Evolutionary conservation across 129 eudicot genomes (phyloP).

Genomic region (Heracleum sosnowskyi): DNA sequence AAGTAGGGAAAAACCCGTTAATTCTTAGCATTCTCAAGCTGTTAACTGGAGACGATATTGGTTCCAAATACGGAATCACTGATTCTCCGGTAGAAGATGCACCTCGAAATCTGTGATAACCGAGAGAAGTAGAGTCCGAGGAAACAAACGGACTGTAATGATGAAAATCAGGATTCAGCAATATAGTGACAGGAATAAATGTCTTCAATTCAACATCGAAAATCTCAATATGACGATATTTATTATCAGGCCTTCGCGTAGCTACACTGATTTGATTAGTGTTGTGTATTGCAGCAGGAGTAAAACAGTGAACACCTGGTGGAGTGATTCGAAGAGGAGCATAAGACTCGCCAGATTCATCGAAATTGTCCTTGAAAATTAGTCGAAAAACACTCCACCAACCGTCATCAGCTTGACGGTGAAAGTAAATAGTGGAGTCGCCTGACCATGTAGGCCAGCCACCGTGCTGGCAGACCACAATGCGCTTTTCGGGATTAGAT

Average conservation of each 20-base stretch:
- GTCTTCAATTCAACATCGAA: slow-evolving; percentile 36
- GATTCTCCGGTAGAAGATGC: slow-evolving; percentile 29
- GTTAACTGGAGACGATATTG: slow-evolving; percentile 39
- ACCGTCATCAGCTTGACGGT: slow-evolving; percentile 72
- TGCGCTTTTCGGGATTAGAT: slow-evolving; percentile 38
- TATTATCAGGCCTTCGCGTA: slow-evolving; percentile 46
- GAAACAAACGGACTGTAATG: slow-evolving; percentile 86
- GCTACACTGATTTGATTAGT: slow-evolving; percentile 44
- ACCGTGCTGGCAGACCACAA: slow-evolving; percentile 37
- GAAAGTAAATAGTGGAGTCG: slow-evolving; percentile 58
- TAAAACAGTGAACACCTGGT: slow-evolving; percentile 71
- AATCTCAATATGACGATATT: slow-evolving; percentile 62
- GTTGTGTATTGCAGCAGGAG: slow-evolving; percentile 53
- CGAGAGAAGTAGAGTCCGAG: slow-evolving; percentile 32
- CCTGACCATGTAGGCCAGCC: slow-evolving; percentile 90
- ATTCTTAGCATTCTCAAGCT: slow-evolving; percentile 50
- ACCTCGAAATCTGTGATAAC: slow-evolving; percentile 83
- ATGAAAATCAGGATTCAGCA: slow-evolving; percentile 45
- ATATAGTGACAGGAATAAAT: slow-evolving; percentile 49
- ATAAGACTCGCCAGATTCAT: neutral
- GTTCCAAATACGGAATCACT: slow-evolving; percentile 41
- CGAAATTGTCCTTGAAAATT: slow-evolving; percentile 25
- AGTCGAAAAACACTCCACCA: slow-evolving; percentile 79
- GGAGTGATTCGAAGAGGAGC: slow-evolving; percentile 66
- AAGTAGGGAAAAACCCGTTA: slow-evolving; percentile 60